These are phyloP conservation scores for Malassezia obtusa DNA, from an alignment of 1,284 basidiomycete species.

Conservation along the genomic window DNA sequence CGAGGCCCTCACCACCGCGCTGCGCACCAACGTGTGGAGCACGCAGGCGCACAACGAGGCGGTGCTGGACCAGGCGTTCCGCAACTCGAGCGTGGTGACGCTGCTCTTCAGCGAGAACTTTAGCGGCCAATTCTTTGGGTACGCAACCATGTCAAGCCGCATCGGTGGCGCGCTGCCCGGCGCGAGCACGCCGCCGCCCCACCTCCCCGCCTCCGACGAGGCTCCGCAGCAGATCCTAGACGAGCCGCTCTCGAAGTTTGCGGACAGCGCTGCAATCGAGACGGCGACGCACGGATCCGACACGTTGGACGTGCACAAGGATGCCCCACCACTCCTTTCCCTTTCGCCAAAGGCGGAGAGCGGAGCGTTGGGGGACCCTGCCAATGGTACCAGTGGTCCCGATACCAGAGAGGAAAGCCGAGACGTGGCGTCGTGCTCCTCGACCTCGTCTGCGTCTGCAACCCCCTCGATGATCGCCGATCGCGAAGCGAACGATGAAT, in stretches of 20 bases:
- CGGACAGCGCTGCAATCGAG: neutral
- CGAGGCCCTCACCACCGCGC: slow-evolving; percentile 73
- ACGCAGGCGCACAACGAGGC: slow-evolving; percentile 86
- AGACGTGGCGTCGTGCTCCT: neutral
- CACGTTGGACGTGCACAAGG: no score
- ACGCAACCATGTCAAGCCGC: slow-evolving; percentile 43
- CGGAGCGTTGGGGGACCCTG: neutral
- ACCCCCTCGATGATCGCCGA: neutral
- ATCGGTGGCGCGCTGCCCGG: slow-evolving; percentile 14
- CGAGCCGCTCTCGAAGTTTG: neutral
- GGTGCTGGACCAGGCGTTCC: slow-evolving; percentile 68
- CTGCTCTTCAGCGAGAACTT: slow-evolving; percentile 87
- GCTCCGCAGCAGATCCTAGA: neutral
- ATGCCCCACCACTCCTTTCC: no score
- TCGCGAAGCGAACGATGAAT: slow-evolving; percentile 49
- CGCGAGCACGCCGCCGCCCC: neutral
- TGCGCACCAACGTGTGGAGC: slow-evolving; percentile 73
- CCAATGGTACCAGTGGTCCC: no score
- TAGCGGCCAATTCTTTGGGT: slow-evolving; percentile 55
- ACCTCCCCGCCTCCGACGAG: neutral
- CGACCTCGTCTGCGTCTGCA: neutral
- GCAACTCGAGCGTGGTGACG: slow-evolving; percentile 73
- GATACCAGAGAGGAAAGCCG: no score
- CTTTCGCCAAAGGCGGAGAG: neutral
- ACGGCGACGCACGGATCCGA: no score